These are phyloP conservation scores for Didymella keratinophila DNA, from an alignment of 2,329 filamentous ascomycete genomes.

Conservation along the genomic window DNA sequence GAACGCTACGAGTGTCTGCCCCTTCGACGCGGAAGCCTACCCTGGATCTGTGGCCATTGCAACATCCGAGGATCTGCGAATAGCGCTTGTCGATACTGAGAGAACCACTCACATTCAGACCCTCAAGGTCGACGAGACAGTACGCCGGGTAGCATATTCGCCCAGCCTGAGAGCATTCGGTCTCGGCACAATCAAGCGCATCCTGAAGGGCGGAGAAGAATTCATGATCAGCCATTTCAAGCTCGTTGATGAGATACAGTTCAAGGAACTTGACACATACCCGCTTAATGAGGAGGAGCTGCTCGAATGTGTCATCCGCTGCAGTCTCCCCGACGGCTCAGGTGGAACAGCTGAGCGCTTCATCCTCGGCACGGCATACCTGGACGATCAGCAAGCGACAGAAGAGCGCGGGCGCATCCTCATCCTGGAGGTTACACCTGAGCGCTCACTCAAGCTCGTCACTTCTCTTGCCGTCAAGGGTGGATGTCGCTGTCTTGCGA, in stretches of 20 bases:
- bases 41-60: conserved; percentile 83
- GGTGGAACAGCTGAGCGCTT: conserved; percentile 75
- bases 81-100: conserved; percentile 83
- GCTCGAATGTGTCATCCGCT: conserved; percentile 83
- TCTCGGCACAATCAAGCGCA: conserved; percentile 82
- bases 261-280: conserved; percentile 78
- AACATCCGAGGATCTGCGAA: conserved; percentile 76
- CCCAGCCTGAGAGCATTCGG: conserved; percentile 81
- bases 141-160: conserved; percentile 87
- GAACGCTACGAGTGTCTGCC: conserved; percentile 79
- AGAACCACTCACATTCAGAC: conserved; percentile 88
- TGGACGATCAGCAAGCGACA: conserved; percentile 66
- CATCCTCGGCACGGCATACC: conserved; percentile 85
- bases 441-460: conserved; percentile 76
- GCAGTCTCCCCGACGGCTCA: conserved; percentile 70
- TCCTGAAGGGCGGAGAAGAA: conserved; percentile 75
- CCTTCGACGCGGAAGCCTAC: conserved; percentile 83
- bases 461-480: conserved; percentile 75
- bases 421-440: conserved; percentile 80
- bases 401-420: conserved; percentile 76
- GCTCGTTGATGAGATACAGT: conserved; percentile 88
- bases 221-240: conserved; percentile 80
- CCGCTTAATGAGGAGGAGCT: conserved; percentile 73
- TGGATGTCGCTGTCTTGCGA: conserved; percentile 78
- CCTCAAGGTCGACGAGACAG: conserved; percentile 79